phyloP scores from a whole-genome alignment of 768 basidiomycete species.

The Coprinopsis marcescibilis region DNA sequence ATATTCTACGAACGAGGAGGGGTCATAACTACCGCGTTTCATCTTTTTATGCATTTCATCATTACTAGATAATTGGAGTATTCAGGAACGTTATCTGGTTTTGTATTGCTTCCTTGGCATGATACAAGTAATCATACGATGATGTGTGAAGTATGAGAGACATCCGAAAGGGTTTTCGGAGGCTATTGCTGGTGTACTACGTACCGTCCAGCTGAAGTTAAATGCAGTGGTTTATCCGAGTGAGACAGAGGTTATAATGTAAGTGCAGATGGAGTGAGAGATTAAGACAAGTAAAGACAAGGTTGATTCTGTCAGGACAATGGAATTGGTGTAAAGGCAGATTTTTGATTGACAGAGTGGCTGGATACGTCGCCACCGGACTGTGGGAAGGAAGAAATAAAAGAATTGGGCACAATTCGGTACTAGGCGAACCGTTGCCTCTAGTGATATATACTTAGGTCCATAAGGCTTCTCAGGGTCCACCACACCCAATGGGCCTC shows the following conservation, averaged over 20 bases:
- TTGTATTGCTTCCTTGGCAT: too few relatives aligned
- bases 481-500: not conserved
- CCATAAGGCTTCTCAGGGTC: conserved; percentile 3
- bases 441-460: too few relatives aligned
- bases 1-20: conserved; percentile 27
- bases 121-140: too few relatives aligned
- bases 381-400: not conserved
- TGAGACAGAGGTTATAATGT: too few relatives aligned
- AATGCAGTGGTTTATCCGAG: too few relatives aligned
- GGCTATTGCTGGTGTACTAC: too few relatives aligned
- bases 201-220: too few relatives aligned
- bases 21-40: conserved; percentile 18
- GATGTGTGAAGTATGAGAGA: too few relatives aligned
- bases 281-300: not conserved
- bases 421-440: not conserved
- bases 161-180: too few relatives aligned
- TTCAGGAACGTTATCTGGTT: too few relatives aligned
- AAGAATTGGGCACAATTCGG: not conserved
- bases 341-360: not conserved
- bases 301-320: not conserved
- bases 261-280: not conserved
- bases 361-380: not conserved
- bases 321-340: not conserved
- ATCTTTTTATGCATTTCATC: too few relatives aligned
- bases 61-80: too few relatives aligned